These are phyloP conservation scores for Starmerella sirachaensis DNA, from an alignment of 805 yeast species.

Conservation along the genomic window DNA sequence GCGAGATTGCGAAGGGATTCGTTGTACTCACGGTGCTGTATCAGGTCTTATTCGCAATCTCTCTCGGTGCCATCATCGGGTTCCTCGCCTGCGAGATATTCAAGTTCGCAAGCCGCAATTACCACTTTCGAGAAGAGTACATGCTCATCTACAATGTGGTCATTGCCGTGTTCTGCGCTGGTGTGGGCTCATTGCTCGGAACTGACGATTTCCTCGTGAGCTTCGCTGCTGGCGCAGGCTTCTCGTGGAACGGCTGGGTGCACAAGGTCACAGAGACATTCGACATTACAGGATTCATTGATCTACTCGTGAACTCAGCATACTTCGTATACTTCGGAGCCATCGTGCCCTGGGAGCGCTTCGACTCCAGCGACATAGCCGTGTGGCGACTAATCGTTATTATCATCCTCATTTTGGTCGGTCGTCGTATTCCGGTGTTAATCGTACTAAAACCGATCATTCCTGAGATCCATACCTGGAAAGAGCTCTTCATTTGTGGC, in stretches of 20 bases:
- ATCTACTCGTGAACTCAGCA: conserved; percentile 50
- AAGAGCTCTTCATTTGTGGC: conserved; percentile 60
- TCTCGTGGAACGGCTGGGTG: conserved; percentile 64
- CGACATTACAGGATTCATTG: conserved; percentile 53
- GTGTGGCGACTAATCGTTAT: conserved; percentile 30
- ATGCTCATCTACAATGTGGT: conserved; percentile 42
- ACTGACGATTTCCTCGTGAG: conserved; percentile 62
- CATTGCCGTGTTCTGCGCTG: conserved; percentile 49
- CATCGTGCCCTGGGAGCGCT: conserved; percentile 55
- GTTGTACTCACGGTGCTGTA: conserved; percentile 46
- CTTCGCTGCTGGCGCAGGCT: conserved; percentile 60
- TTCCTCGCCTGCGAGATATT: conserved; percentile 39
- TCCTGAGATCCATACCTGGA: conserved; percentile 51
- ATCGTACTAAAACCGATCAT: conserved; percentile 42
- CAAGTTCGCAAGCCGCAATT: conserved; percentile 31
- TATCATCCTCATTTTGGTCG: conserved; percentile 26
- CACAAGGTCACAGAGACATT: conserved; percentile 48
- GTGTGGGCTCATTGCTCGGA: conserved; percentile 51
- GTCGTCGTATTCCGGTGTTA: conserved; percentile 29
- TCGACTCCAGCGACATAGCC: conserved; percentile 31
- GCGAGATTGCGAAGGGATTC: conserved; percentile 52
- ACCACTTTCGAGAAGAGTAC: conserved; percentile 16
- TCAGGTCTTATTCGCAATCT: conserved; percentile 36
- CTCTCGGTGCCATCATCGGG: conserved; percentile 48
- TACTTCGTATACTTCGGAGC: conserved; percentile 62